phyloP scores from a whole-genome alignment of 2,329 filamentous ascomycete species.

The Monosporascus cannonballus region DNA sequence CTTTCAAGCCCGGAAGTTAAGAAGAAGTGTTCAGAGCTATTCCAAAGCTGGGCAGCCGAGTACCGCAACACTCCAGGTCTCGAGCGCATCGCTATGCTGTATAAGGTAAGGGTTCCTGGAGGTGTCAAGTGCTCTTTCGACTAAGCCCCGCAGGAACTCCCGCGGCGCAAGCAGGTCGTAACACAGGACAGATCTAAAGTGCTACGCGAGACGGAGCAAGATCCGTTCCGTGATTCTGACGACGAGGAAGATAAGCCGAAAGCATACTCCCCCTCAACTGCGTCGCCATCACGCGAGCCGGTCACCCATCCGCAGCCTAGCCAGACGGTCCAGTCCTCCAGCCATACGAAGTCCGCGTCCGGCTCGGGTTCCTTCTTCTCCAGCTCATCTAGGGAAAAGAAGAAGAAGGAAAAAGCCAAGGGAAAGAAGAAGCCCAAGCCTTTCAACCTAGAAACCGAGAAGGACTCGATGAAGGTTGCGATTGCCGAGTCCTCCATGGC shows the following conservation, averaged over 20 bases:
- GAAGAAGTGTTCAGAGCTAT: conserved; percentile 81
- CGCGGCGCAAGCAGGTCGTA: conserved; percentile 62
- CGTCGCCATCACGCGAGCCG: conserved; percentile 25
- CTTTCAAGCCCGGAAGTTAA: conserved; percentile 81
- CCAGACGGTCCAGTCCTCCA: conserved; percentile 32
- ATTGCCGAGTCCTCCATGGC: conserved; percentile 87
- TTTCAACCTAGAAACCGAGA: conserved; percentile 84
- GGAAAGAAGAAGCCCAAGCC: conserved; percentile 54
- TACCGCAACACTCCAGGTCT: conserved; percentile 80
- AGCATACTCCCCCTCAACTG: conserved; percentile 21
- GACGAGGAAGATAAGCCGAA: conserved; percentile 43
- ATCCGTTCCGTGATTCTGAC: conserved; percentile 63
- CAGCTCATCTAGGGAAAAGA: conserved; percentile 42
- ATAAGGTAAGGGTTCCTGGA: conserved; percentile 42
- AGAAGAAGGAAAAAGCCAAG: conserved; percentile 44
- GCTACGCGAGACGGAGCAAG: conserved; percentile 67
- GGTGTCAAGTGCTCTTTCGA: neutral
- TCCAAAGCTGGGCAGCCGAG: conserved; percentile 75
- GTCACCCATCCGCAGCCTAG: conserved; percentile 19
- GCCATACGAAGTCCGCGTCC: conserved; percentile 28
- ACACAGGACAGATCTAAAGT: conserved; percentile 78
- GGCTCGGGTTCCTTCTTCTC: conserved; percentile 34
- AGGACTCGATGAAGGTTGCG: conserved; percentile 77
- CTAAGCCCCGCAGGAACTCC: conserved; percentile 44
- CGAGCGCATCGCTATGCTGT: conserved; percentile 71